Evolutionary conservation across 306 rosid genomes (phyloP), one percentile per base, ranked within the genome.

Genomic region (Purshia tridentata): DNA sequence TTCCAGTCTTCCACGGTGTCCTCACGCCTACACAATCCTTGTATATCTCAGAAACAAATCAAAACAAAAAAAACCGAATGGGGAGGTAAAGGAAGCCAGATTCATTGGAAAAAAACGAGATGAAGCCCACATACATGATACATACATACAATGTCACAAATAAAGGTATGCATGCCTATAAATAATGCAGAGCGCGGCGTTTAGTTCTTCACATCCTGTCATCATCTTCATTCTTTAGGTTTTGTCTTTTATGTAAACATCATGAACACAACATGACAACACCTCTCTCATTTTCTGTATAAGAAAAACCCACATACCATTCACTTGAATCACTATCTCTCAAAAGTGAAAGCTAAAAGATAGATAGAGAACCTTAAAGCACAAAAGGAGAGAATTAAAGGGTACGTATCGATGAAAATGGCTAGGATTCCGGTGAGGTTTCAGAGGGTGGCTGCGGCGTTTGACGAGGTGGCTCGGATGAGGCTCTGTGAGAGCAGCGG

Each of bases 401-500:
- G 0, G 18, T 3, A 46, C 9, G 14, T 3, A 23, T 42, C 44
- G 15, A 9, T 22, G 15, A 19, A 44, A 18, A 68, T 60, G 75
- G 72, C 50, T 2, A 81, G 81, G 69, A 72, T 75, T 72, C 85
- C 85, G 29, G 78, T 49, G 80, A 85, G 84, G 83, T 91, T 91
- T 76, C 81, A 78, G 69, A 65, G 91, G 69, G 79, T 94, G 5
- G 91, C 90, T 0, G 97, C 82, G 18, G 91, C 96, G 5, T 89
- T 94, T 56, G 88, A 86, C 6, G 88, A 82, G 11, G 81, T 73
- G 65, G 80, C 90, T 2, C 72, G 84, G 52, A 70, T 80, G 75
- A 77, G 83, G 81, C 77, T 57, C 40, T 85, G 93, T 67, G 90
- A 88, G 81, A 89, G 96, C 75, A 91, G 96, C 55, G 98, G 98